phyloP scores from a whole-genome alignment of 2,329 filamentous ascomycete species.

The Xylaria polymorpha region DNA sequence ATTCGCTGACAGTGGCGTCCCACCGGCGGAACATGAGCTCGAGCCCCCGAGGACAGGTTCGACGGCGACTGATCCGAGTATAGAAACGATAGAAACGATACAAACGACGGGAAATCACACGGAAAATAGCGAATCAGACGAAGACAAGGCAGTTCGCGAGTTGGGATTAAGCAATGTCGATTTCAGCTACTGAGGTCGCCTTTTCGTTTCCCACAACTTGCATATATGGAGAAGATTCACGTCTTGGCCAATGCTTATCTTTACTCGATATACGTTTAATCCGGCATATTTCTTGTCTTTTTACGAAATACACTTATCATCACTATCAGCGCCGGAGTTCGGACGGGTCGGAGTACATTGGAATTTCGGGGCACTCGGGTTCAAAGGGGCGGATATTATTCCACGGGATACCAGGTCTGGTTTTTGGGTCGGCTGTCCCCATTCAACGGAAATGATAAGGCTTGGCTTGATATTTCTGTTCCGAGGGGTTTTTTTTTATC shows the following conservation, averaged over 20 bases:
- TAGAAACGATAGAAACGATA: conserved; percentile 50
- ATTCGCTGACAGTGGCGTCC: conserved; percentile 67
- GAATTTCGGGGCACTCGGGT: conserved; percentile 33
- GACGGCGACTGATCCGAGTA: conserved; percentile 54
- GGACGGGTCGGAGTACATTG: conserved; percentile 40
- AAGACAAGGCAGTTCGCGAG: conserved; percentile 65
- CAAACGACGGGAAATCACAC: conserved; percentile 50
- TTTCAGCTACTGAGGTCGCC: conserved; percentile 67
- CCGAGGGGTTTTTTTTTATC: conserved; percentile 17
- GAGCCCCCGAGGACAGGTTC: conserved; percentile 60
- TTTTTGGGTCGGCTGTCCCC: conserved; percentile 26
- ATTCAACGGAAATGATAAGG: conserved; percentile 29
- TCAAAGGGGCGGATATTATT: conserved; percentile 30
- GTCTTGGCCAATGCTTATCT: conserved; percentile 25
- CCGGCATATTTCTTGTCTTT: conserved; percentile 40
- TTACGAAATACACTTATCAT: conserved; percentile 43
- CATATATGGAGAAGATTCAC: conserved; percentile 19
- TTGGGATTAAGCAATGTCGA: conserved; percentile 67
- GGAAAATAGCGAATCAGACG: conserved; percentile 54
- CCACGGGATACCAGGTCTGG: conserved; percentile 35
- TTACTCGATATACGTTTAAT: conserved; percentile 37
- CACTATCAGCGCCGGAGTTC: conserved; percentile 50
- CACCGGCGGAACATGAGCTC: conserved; percentile 62
- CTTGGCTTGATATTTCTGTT: conserved; percentile 28
- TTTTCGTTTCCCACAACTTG: conserved; percentile 20